A percentile compares a stretch with the other conserved stretches of the same genome.
Conservation (phyloP, 148 eudicot genomes). For the Diospyros kaki region DNA sequence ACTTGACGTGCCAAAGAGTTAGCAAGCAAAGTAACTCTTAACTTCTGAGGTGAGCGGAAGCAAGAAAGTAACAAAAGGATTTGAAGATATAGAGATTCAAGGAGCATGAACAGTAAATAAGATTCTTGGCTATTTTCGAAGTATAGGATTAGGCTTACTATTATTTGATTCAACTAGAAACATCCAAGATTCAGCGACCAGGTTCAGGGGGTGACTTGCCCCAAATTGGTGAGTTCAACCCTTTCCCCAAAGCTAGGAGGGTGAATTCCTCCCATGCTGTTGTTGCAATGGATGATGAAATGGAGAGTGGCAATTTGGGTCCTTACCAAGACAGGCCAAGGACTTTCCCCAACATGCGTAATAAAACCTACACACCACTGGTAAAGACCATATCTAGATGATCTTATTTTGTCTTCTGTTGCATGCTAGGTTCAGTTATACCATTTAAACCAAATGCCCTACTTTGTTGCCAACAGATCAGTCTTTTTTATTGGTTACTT, state of each 20-base stretch:
- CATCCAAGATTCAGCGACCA: constrained; percentile 63
- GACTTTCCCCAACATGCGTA: constrained; percentile 88
- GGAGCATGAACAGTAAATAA: background rate
- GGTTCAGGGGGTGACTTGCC: constrained; percentile 91
- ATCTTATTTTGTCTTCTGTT: constrained; percentile 4
- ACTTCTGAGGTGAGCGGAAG: background rate
- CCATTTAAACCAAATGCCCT: background rate
- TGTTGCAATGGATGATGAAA: constrained; percentile 71
- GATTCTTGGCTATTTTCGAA: constrained; percentile 8
- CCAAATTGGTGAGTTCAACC: constrained; percentile 61
- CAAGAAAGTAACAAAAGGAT: background rate
- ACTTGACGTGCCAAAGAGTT: background rate
- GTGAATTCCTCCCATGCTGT: constrained; percentile 62
- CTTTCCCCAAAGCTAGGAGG: constrained; percentile 66
- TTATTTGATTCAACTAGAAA: constrained; percentile 9
- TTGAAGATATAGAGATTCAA: background rate
- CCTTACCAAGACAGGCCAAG: constrained; percentile 80
- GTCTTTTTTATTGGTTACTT: background rate
- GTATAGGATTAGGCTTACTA: background rate
- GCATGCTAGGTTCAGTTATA: background rate
- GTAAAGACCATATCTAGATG: constrained; percentile 32
- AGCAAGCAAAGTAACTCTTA: background rate
- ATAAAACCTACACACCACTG: constrained; percentile 77
- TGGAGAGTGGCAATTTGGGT: constrained; percentile 76
- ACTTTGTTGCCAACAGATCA: background rate